Conservation (phyloP, 148 eudicot species). For the Oxyria digyna region DNA sequence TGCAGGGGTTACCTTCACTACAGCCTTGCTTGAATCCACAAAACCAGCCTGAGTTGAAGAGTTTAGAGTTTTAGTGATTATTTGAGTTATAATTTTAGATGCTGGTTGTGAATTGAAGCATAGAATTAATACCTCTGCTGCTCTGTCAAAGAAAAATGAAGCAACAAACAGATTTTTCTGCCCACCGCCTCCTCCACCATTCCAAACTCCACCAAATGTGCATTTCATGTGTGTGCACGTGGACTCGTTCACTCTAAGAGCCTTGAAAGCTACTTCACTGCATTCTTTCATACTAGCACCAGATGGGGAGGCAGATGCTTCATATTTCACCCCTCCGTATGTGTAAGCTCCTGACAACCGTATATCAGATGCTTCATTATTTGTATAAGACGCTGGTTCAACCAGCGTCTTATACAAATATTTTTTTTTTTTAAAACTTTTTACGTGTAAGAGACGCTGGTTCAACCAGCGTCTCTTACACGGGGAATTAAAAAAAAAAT, state of each 20-base stretch:
- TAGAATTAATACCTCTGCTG: conserved; percentile 61
- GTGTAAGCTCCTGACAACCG: conserved; percentile 47
- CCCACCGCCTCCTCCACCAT: conserved; percentile 93
- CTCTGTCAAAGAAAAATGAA: conserved; percentile 95
- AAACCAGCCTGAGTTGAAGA: conserved; percentile 61
- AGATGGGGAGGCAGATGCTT: conserved; percentile 43
- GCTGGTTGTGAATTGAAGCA: neutral
- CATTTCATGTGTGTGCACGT: conserved; percentile 95
- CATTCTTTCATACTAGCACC: conserved; percentile 59
- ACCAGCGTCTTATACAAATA: no score
- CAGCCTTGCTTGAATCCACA: conserved; percentile 39
- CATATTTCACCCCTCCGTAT: conserved; percentile 50
- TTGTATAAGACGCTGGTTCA: no score
- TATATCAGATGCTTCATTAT: no score
- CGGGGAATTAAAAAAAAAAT: no score
- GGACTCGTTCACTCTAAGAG: conserved; percentile 73
- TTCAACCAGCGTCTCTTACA: no score
- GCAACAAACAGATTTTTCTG: conserved; percentile 88
- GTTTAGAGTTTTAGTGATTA: neutral
- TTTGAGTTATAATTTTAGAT: neutral
- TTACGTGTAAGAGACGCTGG: no score
- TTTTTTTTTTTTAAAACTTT: no score
- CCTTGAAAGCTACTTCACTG: conserved; percentile 41
- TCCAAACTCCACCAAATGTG: conserved; percentile 97
- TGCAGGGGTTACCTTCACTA: conserved; percentile 60